Evolutionary conservation across 148 eudicot species (phyloP).

Genomic region (Tetragonia tetragonoides): DNA sequence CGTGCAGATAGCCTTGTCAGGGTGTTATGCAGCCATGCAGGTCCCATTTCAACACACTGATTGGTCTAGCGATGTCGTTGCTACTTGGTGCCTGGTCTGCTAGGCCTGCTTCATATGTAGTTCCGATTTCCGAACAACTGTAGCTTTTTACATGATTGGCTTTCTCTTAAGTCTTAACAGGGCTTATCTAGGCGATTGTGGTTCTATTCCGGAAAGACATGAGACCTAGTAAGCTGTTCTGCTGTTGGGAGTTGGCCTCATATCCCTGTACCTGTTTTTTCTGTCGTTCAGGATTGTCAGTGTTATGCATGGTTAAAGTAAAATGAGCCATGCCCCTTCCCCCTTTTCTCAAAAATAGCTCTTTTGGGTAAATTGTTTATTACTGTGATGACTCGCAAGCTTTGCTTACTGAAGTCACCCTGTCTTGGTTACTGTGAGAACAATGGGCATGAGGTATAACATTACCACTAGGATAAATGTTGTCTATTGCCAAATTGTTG

Average conservation of each 20-base stretch:
- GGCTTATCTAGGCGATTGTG: conserved; percentile 75
- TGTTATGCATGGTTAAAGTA: conserved; percentile 4
- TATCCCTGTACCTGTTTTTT: conserved; percentile 63
- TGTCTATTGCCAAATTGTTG: too few relatives aligned
- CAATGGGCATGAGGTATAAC: too few relatives aligned
- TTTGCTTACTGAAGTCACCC: too few relatives aligned
- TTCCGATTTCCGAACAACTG: conserved; percentile 65
- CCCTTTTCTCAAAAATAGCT: too few relatives aligned
- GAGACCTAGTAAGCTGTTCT: conserved; percentile 79
- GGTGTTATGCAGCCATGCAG: conserved; percentile 97
- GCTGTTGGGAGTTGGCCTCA: conserved; percentile 71
- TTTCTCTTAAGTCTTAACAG: conserved; percentile 67
- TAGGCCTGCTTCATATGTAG: conserved; percentile 41
- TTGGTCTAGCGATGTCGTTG: conserved; percentile 83
- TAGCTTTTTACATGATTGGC: conserved; percentile 71
- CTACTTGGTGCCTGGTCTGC: conserved; percentile 73
- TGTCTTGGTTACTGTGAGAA: too few relatives aligned
- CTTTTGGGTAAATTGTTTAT: too few relatives aligned
- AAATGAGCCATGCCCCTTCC: not conserved
- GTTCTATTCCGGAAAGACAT: conserved; percentile 64
- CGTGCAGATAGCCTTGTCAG: conserved; percentile 87
- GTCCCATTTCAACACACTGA: conserved; percentile 92
- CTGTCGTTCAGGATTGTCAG: conserved; percentile 44
- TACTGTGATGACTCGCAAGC: too few relatives aligned
- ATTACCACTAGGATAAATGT: too few relatives aligned